phyloP scores from a whole-genome alignment of 495 filamentous ascomycete genomes.

The Penicillium longicatenatum region DNA sequence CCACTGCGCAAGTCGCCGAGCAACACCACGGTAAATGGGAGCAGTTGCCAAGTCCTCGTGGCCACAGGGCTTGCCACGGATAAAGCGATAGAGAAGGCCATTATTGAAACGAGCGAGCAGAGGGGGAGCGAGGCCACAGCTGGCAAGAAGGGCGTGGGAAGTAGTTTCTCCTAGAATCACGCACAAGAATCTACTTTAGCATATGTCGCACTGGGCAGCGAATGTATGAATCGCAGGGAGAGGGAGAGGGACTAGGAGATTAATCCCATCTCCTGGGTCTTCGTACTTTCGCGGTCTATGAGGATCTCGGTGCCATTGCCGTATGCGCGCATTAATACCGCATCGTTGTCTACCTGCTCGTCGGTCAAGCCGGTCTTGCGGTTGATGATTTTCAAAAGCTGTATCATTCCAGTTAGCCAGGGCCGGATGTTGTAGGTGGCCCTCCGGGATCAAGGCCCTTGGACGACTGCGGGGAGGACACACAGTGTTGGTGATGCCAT shows the following conservation, averaged over 20 bases:
- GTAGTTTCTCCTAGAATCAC: constrained; percentile 61
- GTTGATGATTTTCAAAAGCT: constrained; percentile 87
- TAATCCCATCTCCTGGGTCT: constrained; percentile 18
- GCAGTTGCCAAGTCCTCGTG: constrained; percentile 75
- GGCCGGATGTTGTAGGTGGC: background rate
- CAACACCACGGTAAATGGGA: constrained; percentile 78
- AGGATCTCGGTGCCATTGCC: constrained; percentile 91
- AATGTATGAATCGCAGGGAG: constrained; percentile 8
- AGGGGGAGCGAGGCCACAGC: constrained; percentile 76
- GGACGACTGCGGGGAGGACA: constrained; percentile 31
- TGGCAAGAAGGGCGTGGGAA: constrained; percentile 75
- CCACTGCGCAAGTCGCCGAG: constrained; percentile 84
- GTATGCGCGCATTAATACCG: constrained; percentile 90
- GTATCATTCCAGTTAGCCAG: constrained; percentile 9
- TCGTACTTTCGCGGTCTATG: constrained; percentile 93
- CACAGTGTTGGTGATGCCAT: constrained; percentile 97
- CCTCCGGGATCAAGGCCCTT: constrained; percentile 1
- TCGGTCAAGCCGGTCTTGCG: constrained; percentile 72
- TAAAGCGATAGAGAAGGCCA: constrained; percentile 91
- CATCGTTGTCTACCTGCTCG: constrained; percentile 79
- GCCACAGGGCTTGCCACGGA: constrained; percentile 74
- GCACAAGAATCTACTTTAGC: constrained; percentile 38
- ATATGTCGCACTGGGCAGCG: constrained; percentile 39
- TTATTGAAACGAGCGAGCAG: constrained; percentile 94
- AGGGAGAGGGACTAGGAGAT: constrained; percentile 6